Base-by-base conservation (phyloP, 495 filamentous ascomycete genomes). In the Lasiosphaeria hispida region DNA sequence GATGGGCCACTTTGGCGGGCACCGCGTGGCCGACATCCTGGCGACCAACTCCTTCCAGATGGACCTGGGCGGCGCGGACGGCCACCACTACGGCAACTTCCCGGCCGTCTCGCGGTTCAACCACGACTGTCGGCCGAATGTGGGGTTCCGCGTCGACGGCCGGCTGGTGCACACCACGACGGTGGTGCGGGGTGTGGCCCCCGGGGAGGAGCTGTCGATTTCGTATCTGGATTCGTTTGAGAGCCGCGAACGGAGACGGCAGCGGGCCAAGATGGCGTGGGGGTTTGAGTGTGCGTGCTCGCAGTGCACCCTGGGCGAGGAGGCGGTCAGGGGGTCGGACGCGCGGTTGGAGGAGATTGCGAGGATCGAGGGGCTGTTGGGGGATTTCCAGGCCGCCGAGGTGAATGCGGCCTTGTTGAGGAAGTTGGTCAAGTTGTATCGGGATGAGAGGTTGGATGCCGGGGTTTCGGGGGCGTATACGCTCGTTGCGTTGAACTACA, bases 121-220 rank as follows among this genome's bases (percentile, higher is more conserved):
- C 63, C 67, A 69, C 44, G 63, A 71, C 49, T 71, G 69, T 43
- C 47, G 69, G 6, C 67, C 69, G 10, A 72, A 68, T 36, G 52
- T 65, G 23, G 65, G 60, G 7, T 70, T 70, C 43, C 43, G 57
- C 34, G 44, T 69, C 33, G 62, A 56, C 39, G 33, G 33, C 0
- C 53, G 48, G 10, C 19, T 72, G 0, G 48, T 36, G 36, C 62
- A 69, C 50, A 48, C 51, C 42, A 67, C 63, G 13, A 62, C 61
- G 17, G 68, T 59, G 0, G 67, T 65, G 15, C 42, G 68, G 7
- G 60, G 60, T 13, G 63, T 69, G 41, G 17, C 3, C 2, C 47
- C 59, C 0, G 65, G 65, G 11, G 65, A 70, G 39, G 65, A 72
- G 57, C 60, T 72, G 15, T 54, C 58, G 30, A 61, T 72, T 23